Percentiles rank a stretch among this genome's conserved stretches.
phyloP scores from a whole-genome alignment of 2,329 filamentous ascomycete genomes.

The Neobulgaria alba region DNA sequence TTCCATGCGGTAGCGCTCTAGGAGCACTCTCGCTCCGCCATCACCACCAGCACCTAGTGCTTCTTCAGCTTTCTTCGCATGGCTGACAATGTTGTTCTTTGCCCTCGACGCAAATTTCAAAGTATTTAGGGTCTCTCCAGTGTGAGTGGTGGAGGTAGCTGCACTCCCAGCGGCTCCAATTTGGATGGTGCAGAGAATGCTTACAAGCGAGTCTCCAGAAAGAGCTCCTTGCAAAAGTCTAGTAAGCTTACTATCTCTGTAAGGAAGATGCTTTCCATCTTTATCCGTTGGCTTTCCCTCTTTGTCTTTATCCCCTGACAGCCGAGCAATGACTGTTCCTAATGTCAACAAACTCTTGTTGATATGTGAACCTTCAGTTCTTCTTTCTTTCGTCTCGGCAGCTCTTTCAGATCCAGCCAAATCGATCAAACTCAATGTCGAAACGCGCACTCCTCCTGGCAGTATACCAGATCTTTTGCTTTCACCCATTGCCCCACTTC shows the following conservation, averaged over 20 bases:
- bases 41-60: slow-evolving; percentile 74
- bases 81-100: slow-evolving; percentile 96
- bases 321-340: slow-evolving; percentile 85
- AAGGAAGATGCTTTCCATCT: slow-evolving; percentile 87
- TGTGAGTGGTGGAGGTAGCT: slow-evolving; percentile 65
- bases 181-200: slow-evolving; percentile 94
- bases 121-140: slow-evolving; percentile 85
- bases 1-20: slow-evolving; percentile 91
- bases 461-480: slow-evolving; percentile 60
- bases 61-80: slow-evolving; percentile 91
- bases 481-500: slow-evolving; percentile 37
- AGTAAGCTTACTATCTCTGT: slow-evolving; percentile 95
- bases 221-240: slow-evolving; percentile 84
- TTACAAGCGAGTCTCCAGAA: slow-evolving; percentile 88
- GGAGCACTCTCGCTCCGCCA: slow-evolving; percentile 73
- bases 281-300: slow-evolving; percentile 64
- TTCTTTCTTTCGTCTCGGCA: slow-evolving; percentile 86
- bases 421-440: slow-evolving; percentile 91
- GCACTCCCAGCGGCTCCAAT: slow-evolving; percentile 68
- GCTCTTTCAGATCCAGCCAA: slow-evolving; percentile 93
- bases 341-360: slow-evolving; percentile 95
- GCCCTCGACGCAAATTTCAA: slow-evolving; percentile 93
- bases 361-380: slow-evolving; percentile 93
- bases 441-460: slow-evolving; percentile 89
- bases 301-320: slow-evolving; percentile 87